A percentile compares a stretch with the other conserved stretches of the same genome.
Conservation (phyloP, 306 rosid genomes). For the Mucuna pruriens region DNA sequence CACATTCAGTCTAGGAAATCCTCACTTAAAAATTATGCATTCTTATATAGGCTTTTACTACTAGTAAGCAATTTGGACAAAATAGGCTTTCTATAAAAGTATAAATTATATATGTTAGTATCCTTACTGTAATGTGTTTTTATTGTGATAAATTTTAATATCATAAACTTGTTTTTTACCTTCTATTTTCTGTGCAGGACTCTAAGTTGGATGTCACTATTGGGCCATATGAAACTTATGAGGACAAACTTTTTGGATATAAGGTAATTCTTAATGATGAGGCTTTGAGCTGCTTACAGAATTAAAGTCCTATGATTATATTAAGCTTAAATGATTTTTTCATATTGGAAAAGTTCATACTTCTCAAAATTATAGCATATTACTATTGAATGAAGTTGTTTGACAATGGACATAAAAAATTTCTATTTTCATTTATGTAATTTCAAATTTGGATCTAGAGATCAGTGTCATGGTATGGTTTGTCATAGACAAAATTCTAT, state of each 20-base stretch:
- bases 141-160: constrained; percentile 32
- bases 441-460: constrained; percentile 21
- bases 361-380: constrained; percentile 28
- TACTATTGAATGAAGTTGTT: not conserved
- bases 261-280: constrained; percentile 60
- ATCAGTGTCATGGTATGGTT: constrained; percentile 11
- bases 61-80: not conserved
- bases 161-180: constrained; percentile 19
- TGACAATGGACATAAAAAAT: not conserved
- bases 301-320: not conserved
- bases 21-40: not conserved
- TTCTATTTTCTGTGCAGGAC: constrained; percentile 58
- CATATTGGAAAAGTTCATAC: not conserved
- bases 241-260: constrained; percentile 88
- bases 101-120: not conserved
- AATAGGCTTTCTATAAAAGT: not conserved
- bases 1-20: not conserved
- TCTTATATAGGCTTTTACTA: constrained; percentile 11
- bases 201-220: constrained; percentile 89
- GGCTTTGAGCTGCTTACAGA: constrained; percentile 25
- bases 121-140: not conserved
- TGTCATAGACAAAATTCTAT: not conserved
- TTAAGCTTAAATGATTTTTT: not conserved
- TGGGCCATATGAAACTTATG: constrained; percentile 97
- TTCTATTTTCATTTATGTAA: constrained; percentile 5